Percentiles rank a stretch among this genome's conserved stretches.
Conservation (phyloP, 805 yeast species). For the Pichia exigua region DNA sequence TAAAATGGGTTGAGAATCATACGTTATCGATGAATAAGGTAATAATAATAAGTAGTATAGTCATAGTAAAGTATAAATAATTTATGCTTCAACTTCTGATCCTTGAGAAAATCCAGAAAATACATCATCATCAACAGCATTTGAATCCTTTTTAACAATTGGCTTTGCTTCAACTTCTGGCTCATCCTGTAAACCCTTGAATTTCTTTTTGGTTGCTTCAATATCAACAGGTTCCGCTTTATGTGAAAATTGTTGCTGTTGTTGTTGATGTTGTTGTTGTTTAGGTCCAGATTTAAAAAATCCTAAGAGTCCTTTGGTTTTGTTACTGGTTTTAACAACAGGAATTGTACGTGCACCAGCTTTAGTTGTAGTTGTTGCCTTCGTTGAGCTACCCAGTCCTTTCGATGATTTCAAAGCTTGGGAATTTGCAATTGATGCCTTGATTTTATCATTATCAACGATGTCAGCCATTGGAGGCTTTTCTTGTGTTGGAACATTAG, state of each 20-base stretch:
- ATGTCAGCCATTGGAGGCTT: slow-evolving; percentile 30
- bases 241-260: neutral
- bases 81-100: slow-evolving; percentile 18
- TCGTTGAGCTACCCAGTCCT: neutral
- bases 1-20: too few relatives aligned
- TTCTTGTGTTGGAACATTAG: slow-evolving; percentile 32
- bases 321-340: slow-evolving; percentile 6
- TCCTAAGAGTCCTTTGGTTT: slow-evolving; percentile 8
- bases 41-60: neutral
- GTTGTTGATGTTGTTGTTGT: neutral
- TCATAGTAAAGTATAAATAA: neutral
- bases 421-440: slow-evolving; percentile 8
- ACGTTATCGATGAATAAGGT: neutral
- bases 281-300: slow-evolving; percentile 2
- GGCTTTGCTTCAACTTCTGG: slow-evolving; percentile 27
- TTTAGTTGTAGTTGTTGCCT: neutral
- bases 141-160: neutral
- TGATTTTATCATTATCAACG: slow-evolving; percentile 17
- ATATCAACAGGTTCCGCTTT: slow-evolving; percentile 1
- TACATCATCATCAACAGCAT: slow-evolving; percentile 20
- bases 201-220: slow-evolving; percentile 9
- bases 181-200: slow-evolving; percentile 11
- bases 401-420: neutral
- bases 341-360: slow-evolving; percentile 7
- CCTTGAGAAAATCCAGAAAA: slow-evolving; percentile 42